Evolutionary conservation across 2,329 filamentous ascomycete species (phyloP), one percentile per base, ranked within the genome.

Genomic region (Pseudogymnoascus sp.): DNA sequence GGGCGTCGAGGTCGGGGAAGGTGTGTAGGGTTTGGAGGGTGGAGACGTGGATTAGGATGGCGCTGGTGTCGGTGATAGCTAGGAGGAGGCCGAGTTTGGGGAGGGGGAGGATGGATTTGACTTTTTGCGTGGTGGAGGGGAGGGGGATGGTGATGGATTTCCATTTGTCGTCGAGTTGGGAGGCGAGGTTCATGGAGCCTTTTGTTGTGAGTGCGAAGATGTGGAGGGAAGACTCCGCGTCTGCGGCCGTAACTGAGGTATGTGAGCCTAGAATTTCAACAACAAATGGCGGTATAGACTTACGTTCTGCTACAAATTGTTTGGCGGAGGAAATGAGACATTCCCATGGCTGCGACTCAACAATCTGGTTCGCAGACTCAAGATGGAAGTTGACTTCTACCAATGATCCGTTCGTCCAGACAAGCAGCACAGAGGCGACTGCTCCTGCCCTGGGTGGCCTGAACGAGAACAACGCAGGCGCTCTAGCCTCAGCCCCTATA

Each of bases 401-500:
- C 69, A 91, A 75, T 2, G 79, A 78, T 0, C 89, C 89, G 61
- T 88, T 85, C 13, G 83, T 80, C 36, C 83, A 84, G 5, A 91
- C 79, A 6, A 91, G 70, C 7, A 90, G 71, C 1, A 91, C 72
- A 9, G 79, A 76, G 1, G 80, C 78, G 0, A 77, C 71, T 1
- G 71, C 63, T 13, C 71, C 68, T 21, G 69, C 69, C 25, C 74
- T 72, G 27, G 73, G 72, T 5, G 78, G 74, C 0, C 79, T 79
- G 67, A 92, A 91, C 63, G 86, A 84, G 69, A 90, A 85, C 0
- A 85, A 80, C 41, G 84, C 79, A 0, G 85, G 82, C 58, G 80
- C 81, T 59, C 87, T 83, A 6, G 81, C 80, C 59, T 80, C 79
- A 3, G 85, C 71, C 9, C 86, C 81, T 3, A 88, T 75, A 5